Conservation (phyloP, 116 monocot genomes). For the Trichopus zeylanicus region DNA sequence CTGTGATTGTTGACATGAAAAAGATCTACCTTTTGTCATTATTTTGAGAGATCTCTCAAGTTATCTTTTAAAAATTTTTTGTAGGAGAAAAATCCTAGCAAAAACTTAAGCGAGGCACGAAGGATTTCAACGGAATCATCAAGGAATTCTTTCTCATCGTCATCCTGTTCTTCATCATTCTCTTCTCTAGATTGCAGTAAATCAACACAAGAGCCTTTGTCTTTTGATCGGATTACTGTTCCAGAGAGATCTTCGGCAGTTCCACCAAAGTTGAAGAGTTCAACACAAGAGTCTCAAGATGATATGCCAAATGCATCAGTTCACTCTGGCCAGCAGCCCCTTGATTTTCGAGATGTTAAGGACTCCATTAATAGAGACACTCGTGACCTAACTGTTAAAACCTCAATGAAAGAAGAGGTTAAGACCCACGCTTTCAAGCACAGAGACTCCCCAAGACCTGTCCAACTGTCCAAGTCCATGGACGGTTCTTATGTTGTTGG, state of each 20-base stretch:
- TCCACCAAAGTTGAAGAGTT: slow-evolving; percentile 22
- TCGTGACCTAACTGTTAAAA: slow-evolving; percentile 29
- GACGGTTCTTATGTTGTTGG: slow-evolving; percentile 25
- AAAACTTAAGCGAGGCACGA: slow-evolving; percentile 41
- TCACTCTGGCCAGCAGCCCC: slow-evolving; percentile 16
- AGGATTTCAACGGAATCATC: slow-evolving; percentile 59
- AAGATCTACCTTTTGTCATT: not conserved
- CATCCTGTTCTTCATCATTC: slow-evolving; percentile 64
- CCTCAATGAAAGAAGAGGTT: slow-evolving; percentile 27
- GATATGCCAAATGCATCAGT: slow-evolving; percentile 6
- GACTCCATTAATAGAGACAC: slow-evolving; percentile 63
- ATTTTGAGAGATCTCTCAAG: not conserved
- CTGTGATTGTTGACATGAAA: not conserved
- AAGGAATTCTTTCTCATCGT: slow-evolving; percentile 59
- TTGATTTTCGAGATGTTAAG: slow-evolving; percentile 74
- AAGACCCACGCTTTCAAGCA: slow-evolving; percentile 25
- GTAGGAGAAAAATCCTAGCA: slow-evolving; percentile 53
- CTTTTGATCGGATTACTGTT: slow-evolving; percentile 18
- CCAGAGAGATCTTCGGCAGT: slow-evolving; percentile 30
- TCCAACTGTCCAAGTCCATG: slow-evolving; percentile 27
- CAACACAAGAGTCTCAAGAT: slow-evolving; percentile 3
- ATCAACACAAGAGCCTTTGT: slow-evolving; percentile 25
- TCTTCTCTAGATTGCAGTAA: slow-evolving; percentile 54
- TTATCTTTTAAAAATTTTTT: not conserved
- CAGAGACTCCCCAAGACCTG: slow-evolving; percentile 56